These are phyloP conservation scores for Alnus glutinosa DNA, from an alignment of 306 rosid genomes.

Conservation along the genomic window DNA sequence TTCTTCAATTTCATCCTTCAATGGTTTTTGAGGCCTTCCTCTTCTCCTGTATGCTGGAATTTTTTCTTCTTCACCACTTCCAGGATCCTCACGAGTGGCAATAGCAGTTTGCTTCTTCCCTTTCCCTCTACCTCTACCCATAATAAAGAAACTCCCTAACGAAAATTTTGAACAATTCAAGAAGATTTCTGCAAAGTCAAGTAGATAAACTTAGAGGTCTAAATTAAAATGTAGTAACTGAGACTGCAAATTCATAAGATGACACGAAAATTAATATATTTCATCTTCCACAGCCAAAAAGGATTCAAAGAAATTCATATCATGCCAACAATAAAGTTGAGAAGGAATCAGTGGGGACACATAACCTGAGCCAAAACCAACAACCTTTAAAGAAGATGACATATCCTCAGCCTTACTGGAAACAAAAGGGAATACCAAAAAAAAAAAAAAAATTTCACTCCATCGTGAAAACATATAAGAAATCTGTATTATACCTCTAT, in stretches of 20 bases:
- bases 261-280: conserved; percentile 2
- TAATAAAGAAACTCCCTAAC: conserved; percentile 27
- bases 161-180: conserved; percentile 25
- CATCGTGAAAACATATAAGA: not conserved
- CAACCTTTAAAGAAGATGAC: conserved; percentile 15
- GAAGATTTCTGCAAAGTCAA: conserved; percentile 36
- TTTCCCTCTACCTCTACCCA: conserved; percentile 78
- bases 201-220: conserved; percentile 28
- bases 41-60: conserved; percentile 52
- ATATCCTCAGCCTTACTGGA: conserved; percentile 15
- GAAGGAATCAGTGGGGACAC: conserved; percentile 11
- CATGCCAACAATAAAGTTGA: not conserved
- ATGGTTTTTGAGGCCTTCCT: conserved; percentile 56
- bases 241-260: conserved; percentile 19
- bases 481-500: not conserved
- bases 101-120: conserved; percentile 59
- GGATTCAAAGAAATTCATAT: conserved; percentile 5
- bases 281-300: conserved; percentile 5
- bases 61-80: conserved; percentile 58
- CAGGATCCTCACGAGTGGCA: conserved; percentile 47
- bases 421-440: not conserved
- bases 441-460: not conserved
- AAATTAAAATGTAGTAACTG: conserved; percentile 16
- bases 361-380: conserved; percentile 18
- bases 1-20: conserved; percentile 51